Evolutionary conservation across 2,329 filamentous ascomycete species (phyloP).

Genomic region (Cladosporium sp.): DNA sequence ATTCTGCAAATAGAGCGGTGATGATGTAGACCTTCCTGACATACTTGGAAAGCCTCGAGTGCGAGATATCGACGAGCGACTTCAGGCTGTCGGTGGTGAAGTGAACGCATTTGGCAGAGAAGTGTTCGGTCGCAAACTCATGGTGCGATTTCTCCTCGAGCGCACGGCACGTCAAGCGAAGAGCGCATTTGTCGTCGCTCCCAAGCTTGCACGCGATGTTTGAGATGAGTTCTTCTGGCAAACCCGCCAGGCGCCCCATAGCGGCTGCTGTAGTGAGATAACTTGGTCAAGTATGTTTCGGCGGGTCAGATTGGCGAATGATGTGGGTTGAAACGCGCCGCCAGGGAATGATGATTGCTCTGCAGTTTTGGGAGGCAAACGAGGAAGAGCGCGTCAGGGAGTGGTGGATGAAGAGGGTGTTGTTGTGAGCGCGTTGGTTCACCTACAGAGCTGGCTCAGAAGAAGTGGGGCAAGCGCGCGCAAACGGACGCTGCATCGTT

Average conservation of each 20-base stretch:
- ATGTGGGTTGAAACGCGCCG: no score
- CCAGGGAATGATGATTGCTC: no score
- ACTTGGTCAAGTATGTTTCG: neutral
- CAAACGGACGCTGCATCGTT: no score
- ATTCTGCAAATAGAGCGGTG: constrained; percentile 18
- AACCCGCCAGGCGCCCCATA: constrained; percentile 13
- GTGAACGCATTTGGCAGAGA: constrained; percentile 21
- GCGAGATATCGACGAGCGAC: constrained; percentile 21
- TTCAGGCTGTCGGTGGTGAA: constrained; percentile 22
- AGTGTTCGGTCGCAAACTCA: constrained; percentile 26
- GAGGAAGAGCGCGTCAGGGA: no score
- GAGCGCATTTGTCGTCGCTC: constrained; percentile 22
- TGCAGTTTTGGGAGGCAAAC: no score
- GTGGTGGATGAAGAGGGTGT: no score
- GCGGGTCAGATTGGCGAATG: neutral
- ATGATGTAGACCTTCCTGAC: constrained; percentile 21
- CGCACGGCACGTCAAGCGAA: constrained; percentile 23
- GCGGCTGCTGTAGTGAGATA: neutral
- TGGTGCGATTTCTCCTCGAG: constrained; percentile 23
- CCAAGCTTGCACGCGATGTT: constrained; percentile 23
- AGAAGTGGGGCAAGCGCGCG: no score
- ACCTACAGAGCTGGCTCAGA: no score
- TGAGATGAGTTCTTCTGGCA: constrained; percentile 26
- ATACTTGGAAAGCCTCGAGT: constrained; percentile 18
- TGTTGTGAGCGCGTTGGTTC: no score